Evolutionary conservation across 495 filamentous ascomycete genomes (phyloP), one percentile per base, ranked within the genome.

Genomic region (Penicillium paradoxum): DNA sequence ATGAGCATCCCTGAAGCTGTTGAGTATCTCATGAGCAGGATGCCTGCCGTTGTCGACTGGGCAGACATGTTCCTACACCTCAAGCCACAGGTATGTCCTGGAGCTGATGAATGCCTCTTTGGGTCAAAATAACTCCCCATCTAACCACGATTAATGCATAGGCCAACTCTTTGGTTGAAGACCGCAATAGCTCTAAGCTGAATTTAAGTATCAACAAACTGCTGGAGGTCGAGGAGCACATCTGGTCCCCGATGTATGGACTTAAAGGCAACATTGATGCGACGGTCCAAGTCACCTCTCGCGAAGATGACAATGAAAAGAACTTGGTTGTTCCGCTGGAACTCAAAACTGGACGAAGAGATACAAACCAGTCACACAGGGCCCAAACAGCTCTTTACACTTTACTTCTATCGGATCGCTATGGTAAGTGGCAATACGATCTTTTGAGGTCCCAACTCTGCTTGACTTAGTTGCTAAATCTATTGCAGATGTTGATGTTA

Each of bases 181-280:
- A 90, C 50, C 80, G 87, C 36, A 86, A 89, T 56, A 86, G 85
- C 30, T 77, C 75, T 36, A 73, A 87, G 57, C 81, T 88, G 11
- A 83, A 80, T 38, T 83, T 97, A 77, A 90, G 86, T 60, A 83
- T 98, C 56, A 96, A 83, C 66, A 97, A 96, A 64, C 73, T 98
- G 30, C 84, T 98, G 37, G 93, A 96, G 62, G 89, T 97, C 18
- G 93, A 98, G 68, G 93, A 98, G 67, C 91, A 97, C 60, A 80
- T 97, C 33, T 97, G 91, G 93, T 97, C 93, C 14, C 93, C 93
- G 6, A 90, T 89, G 84, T 97, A 92, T 63, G 93, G 93, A 0
- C 77, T 98, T 6, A 97, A 98, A 71, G 93, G 93, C 27, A 97
- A 96, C 65, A 90, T 98, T 50, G 93, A 98, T 72, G 93, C 93